Conservation (phyloP, 75 land plant species). For the Cunninghamia lanceolata region DNA sequence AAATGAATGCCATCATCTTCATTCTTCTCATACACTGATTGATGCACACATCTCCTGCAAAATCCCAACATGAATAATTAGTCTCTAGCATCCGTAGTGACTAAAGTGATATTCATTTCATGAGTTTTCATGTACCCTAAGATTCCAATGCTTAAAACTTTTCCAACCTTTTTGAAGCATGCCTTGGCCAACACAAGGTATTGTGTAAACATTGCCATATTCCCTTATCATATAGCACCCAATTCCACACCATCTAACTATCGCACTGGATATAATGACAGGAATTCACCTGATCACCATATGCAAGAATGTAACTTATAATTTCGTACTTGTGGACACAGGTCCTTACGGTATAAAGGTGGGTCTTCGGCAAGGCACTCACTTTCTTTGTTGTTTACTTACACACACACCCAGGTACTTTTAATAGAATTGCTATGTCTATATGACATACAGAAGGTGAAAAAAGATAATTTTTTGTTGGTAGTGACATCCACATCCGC, state of each 20-base stretch:
- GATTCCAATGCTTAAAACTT: background rate
- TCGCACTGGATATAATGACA: background rate
- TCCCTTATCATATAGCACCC: background rate
- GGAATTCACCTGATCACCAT: background rate
- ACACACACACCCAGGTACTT: background rate
- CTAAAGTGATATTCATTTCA: background rate
- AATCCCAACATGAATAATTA: background rate
- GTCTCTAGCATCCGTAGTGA: background rate
- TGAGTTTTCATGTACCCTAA: background rate
- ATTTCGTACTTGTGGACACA: background rate
- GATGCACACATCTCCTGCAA: conserved; percentile 10
- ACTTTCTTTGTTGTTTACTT: background rate
- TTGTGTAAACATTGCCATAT: background rate
- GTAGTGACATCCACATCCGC: background rate
- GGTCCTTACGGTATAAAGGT: background rate
- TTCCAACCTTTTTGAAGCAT: background rate
- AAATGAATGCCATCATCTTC: conserved; percentile 39
- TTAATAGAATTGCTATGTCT: background rate
- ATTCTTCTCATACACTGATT: conserved; percentile 50
- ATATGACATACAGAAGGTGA: background rate
- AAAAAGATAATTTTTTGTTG: background rate
- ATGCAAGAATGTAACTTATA: background rate
- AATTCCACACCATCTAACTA: background rate
- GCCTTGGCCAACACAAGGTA: background rate
- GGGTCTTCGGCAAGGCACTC: background rate